phyloP scores from a whole-genome alignment of 768 basidiomycete species.

The Tubosaeta brunneosetosa region DNA sequence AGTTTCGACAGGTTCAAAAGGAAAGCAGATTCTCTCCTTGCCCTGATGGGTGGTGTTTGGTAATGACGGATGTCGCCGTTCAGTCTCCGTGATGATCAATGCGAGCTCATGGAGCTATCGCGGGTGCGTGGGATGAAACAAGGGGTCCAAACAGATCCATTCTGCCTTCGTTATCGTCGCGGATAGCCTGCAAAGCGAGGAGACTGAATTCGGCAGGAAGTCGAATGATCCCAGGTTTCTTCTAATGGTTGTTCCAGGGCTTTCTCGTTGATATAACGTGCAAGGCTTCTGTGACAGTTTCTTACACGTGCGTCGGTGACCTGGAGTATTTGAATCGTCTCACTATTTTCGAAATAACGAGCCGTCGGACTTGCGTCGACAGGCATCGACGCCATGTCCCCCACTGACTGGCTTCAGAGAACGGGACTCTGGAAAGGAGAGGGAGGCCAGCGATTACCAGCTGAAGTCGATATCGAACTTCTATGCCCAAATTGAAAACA shows the following conservation, averaged over 20 bases:
- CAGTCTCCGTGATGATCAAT: not conserved
- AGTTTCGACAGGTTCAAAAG: not conserved
- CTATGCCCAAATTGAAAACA: not conserved
- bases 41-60: not conserved
- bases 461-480: not conserved
- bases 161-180: not conserved
- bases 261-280: not conserved
- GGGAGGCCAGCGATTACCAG: not conserved
- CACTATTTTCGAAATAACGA: not conserved
- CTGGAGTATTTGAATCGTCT: not conserved
- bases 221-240: too few species aligned
- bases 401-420: not conserved
- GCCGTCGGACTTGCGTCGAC: not conserved
- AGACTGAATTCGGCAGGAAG: not conserved
- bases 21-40: not conserved
- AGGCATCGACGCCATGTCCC: not conserved
- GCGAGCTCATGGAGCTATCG: not conserved
- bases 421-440: not conserved
- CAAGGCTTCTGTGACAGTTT: not conserved
- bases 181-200: not conserved
- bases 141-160: not conserved
- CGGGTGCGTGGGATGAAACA: not conserved
- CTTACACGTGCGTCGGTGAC: not conserved
- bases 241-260: too few species aligned
- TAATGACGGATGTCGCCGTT: not conserved